These are phyloP conservation scores for Setomelanomma holmii DNA, from an alignment of 2,329 filamentous ascomycete species.

Conservation along the genomic window DNA sequence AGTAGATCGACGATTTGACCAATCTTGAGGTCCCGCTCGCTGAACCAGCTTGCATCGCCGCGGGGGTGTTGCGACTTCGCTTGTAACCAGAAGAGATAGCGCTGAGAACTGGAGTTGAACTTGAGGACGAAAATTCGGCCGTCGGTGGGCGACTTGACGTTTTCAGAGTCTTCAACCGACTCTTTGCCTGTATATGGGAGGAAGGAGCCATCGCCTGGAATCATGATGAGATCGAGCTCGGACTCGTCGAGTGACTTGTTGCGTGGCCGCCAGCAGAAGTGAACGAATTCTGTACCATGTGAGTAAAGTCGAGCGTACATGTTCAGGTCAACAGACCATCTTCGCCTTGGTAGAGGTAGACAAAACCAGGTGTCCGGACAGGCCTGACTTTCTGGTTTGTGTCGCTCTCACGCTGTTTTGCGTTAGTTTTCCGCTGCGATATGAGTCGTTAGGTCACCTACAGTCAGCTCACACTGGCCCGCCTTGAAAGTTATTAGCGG, in stretches of 20 bases:
- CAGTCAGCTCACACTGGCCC: slow-evolving; percentile 84
- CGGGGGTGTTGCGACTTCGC: slow-evolving; percentile 79
- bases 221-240: slow-evolving; percentile 90
- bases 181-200: slow-evolving; percentile 71
- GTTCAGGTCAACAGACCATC: slow-evolving; percentile 67
- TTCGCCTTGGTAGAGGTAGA: slow-evolving; percentile 85
- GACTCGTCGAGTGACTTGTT: slow-evolving; percentile 72
- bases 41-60: slow-evolving; percentile 79
- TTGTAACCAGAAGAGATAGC: slow-evolving; percentile 96
- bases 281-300: slow-evolving; percentile 72
- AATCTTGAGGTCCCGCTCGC: slow-evolving; percentile 83
- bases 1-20: slow-evolving; percentile 85
- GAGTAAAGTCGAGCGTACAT: slow-evolving; percentile 8
- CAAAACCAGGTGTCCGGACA: slow-evolving; percentile 76
- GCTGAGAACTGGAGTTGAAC: slow-evolving; percentile 89
- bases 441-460: slow-evolving; percentile 55
- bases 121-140: slow-evolving; percentile 93
- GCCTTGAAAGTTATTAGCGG: slow-evolving; percentile 97
- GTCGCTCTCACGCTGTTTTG: slow-evolving; percentile 30
- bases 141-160: slow-evolving; percentile 72
- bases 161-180: slow-evolving; percentile 59
- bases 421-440: too few relatives aligned
- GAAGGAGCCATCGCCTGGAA: slow-evolving; percentile 88
- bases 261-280: slow-evolving; percentile 96
- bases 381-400: slow-evolving; percentile 70